Conservation (phyloP, 1,284 basidiomycete species). For the Polyporus tsugae region DNA sequence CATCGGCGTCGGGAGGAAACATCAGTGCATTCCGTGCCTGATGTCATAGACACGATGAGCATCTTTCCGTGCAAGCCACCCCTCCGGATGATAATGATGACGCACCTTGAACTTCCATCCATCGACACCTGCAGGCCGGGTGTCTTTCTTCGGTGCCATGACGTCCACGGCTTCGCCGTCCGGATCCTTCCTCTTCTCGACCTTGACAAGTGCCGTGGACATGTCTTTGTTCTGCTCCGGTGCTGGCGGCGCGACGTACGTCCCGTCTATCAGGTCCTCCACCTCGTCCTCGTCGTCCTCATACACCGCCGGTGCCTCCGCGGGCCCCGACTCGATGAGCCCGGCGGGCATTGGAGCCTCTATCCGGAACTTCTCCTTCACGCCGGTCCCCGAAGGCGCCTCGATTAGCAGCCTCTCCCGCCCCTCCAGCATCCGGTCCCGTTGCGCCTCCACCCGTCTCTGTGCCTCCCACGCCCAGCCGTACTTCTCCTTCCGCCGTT, state of each 20-base stretch:
- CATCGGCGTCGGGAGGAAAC: slow-evolving; percentile 91
- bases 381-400: slow-evolving; percentile 66
- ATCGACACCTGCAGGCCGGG: slow-evolving; percentile 72
- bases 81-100: slow-evolving; percentile 11
- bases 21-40: slow-evolving; percentile 91
- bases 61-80: background rate
- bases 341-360: slow-evolving; percentile 63
- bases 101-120: slow-evolving; percentile 90
- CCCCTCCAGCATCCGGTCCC: slow-evolving; percentile 66
- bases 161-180: slow-evolving; percentile 60
- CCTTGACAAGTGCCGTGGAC: slow-evolving; percentile 30
- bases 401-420: slow-evolving; percentile 75
- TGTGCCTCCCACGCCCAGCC: slow-evolving; percentile 95
- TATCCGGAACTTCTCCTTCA: slow-evolving; percentile 71
- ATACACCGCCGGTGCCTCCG: slow-evolving; percentile 44
- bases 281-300: slow-evolving; percentile 39
- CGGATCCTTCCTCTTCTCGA: slow-evolving; percentile 37
- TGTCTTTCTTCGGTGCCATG: slow-evolving; percentile 80
- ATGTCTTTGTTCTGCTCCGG: slow-evolving; percentile 35
- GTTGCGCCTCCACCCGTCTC: slow-evolving; percentile 73
- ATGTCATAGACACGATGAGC: slow-evolving; percentile 18
- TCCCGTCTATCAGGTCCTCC: slow-evolving; percentile 29
- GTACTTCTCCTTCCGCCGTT: slow-evolving; percentile 77
- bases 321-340: slow-evolving; percentile 51
- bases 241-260: slow-evolving; percentile 24